Conservation (phyloP, 2,329 filamentous ascomycete genomes). For the Ceratocystis diversiconidia region DNA sequence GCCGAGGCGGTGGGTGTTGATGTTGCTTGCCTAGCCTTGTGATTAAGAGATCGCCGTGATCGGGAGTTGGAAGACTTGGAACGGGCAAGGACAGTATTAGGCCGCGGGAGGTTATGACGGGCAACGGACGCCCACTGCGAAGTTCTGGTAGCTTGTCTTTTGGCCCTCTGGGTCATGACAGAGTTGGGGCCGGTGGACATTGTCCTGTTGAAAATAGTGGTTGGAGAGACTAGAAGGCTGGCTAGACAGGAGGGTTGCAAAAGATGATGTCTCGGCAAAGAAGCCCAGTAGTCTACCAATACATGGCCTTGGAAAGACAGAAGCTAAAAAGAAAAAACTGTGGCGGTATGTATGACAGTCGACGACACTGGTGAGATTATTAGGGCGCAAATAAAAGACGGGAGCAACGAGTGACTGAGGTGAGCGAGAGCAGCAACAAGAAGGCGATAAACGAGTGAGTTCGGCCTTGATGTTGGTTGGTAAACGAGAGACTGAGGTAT, state of each 20-base stretch:
- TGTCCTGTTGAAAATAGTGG: background rate
- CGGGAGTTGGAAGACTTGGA: background rate
- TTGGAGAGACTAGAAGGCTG: background rate
- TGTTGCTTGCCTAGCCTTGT: background rate
- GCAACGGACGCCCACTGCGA: slow-evolving; percentile 10
- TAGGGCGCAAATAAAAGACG: slow-evolving; percentile 1
- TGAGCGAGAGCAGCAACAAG: background rate
- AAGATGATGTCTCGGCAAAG: slow-evolving; percentile 7
- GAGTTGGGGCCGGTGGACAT: slow-evolving; percentile 14
- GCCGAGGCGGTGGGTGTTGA: background rate
- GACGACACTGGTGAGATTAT: background rate
- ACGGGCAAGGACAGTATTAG: slow-evolving; percentile 7
- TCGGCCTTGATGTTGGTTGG: background rate
- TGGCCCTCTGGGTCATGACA: slow-evolving; percentile 8
- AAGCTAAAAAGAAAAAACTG: background rate
- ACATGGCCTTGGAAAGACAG: slow-evolving; percentile 11
- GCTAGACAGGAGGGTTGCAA: background rate
- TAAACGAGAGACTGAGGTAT: background rate
- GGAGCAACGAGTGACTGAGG: slow-evolving; percentile 3
- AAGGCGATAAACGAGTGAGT: slow-evolving; percentile 1
- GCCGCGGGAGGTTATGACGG: slow-evolving; percentile 12
- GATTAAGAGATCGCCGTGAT: background rate
- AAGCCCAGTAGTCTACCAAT: slow-evolving; percentile 7
- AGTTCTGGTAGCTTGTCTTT: slow-evolving; percentile 14
- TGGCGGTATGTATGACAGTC: background rate